Conservation (phyloP, 2,329 filamentous ascomycete genomes). For the Allantophomopsis cytisporea region DNA sequence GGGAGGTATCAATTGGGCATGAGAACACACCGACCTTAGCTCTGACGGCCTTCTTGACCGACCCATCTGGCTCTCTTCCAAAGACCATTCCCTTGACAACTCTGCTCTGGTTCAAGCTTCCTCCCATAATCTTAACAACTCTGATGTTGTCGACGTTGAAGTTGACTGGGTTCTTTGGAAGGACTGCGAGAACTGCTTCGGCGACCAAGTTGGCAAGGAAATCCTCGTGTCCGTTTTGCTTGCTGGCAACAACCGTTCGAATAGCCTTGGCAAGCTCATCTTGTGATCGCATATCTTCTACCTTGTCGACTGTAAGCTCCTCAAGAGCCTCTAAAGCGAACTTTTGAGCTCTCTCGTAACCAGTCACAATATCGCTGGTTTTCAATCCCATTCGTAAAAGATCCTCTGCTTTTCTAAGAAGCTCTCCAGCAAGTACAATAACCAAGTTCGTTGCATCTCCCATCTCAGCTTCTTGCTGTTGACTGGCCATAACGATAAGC, state of each 20-base stretch:
- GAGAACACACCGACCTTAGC: conserved; percentile 97
- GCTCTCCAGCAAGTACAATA: conserved; percentile 87
- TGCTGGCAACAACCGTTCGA: conserved; percentile 87
- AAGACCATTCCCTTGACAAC: conserved; percentile 99
- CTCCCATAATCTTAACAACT: conserved; percentile 99
- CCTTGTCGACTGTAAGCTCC: conserved; percentile 80
- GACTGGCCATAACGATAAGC: conserved; percentile 93
- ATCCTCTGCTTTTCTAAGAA: conserved; percentile 95
- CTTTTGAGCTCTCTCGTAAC: conserved; percentile 89
- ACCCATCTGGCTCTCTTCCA: conserved; percentile 84
- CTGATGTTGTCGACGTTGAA: conserved; percentile 99
- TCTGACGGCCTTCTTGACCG: conserved; percentile 78
- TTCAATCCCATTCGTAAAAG: conserved; percentile 93
- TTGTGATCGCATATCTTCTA: conserved; percentile 69
- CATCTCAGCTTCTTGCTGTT: conserved; percentile 99
- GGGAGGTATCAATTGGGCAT: conserved; percentile 86
- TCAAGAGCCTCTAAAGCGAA: conserved; percentile 78
- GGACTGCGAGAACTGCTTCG: conserved; percentile 70
- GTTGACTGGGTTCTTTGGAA: conserved; percentile 88
- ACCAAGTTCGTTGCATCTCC: conserved; percentile 97
- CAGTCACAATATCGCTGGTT: conserved; percentile 91
- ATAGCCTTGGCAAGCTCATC: conserved; percentile 89
- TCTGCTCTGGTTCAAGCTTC: conserved; percentile 82
- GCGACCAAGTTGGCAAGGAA: conserved; percentile 77
- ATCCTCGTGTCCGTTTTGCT: conserved; percentile 90